Conservation (phyloP, 495 filamentous ascomycete species). For the Penicillium pulvis region DNA sequence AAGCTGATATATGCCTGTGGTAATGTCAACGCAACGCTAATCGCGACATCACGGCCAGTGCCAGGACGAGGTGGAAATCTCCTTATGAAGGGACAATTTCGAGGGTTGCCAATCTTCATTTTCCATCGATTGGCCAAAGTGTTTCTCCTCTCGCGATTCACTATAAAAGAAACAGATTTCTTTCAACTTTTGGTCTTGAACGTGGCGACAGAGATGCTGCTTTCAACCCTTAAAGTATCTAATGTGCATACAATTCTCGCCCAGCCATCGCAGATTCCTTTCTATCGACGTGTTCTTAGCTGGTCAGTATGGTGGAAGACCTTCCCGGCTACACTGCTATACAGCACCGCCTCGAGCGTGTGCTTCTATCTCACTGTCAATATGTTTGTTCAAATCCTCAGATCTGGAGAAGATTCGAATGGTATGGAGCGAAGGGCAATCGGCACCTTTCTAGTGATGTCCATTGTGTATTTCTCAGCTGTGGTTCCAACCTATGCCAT, state of each 20-base stretch:
- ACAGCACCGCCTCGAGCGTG: too few relatives aligned
- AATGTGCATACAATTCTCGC: slow-evolving; percentile 12
- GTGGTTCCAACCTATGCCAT: too few relatives aligned
- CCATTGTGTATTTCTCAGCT: too few relatives aligned
- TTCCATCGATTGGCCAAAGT: slow-evolving; percentile 11
- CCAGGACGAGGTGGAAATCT: neutral
- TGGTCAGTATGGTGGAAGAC: slow-evolving; percentile 6
- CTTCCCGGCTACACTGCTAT: slow-evolving; percentile 8
- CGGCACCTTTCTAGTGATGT: too few relatives aligned
- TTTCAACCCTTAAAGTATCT: slow-evolving; percentile 13
- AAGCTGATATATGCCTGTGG: slow-evolving; percentile 9
- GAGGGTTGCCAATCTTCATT: slow-evolving; percentile 11
- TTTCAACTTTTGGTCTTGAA: neutral
- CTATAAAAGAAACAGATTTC: neutral
- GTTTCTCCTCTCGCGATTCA: neutral
- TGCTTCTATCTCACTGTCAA: too few relatives aligned
- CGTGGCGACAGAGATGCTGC: slow-evolving; percentile 5
- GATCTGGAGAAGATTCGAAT: too few relatives aligned
- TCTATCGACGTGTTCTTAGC: neutral
- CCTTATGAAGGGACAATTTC: slow-evolving; percentile 1
- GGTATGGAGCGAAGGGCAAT: too few relatives aligned
- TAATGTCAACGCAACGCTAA: slow-evolving; percentile 1
- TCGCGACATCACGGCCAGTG: neutral
- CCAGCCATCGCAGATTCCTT: neutral
- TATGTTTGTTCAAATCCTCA: too few relatives aligned